Evolutionary conservation across 805 yeast genomes (phyloP).

Genomic region (Metschnikowia lunata): DNA sequence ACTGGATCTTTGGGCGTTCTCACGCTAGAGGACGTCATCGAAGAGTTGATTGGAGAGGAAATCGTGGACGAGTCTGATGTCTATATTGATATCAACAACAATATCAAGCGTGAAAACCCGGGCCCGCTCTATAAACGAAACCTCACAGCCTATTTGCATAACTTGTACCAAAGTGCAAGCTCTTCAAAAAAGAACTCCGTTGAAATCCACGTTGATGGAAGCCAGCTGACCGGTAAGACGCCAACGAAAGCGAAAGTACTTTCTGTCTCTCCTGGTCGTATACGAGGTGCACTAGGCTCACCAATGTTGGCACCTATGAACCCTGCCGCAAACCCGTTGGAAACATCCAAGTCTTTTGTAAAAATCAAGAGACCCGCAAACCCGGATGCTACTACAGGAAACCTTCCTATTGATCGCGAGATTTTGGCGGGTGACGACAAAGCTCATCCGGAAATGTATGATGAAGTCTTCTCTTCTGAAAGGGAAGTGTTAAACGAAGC

Average conservation of each 20-base stretch:
- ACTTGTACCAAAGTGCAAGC: slow-evolving; percentile 41
- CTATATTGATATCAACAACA: slow-evolving; percentile 82
- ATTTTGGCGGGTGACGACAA: slow-evolving; percentile 11
- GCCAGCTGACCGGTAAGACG: not conserved
- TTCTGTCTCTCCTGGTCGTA: slow-evolving; percentile 13
- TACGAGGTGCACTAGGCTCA: slow-evolving; percentile 9
- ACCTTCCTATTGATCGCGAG: slow-evolving; percentile 14
- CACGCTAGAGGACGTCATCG: slow-evolving; percentile 96
- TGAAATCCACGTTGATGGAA: slow-evolving; percentile 20
- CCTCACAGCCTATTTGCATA: slow-evolving; percentile 63
- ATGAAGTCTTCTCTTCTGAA: slow-evolving; percentile 43
- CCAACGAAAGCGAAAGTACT: slow-evolving; percentile 5
- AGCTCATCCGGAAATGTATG: slow-evolving; percentile 18
- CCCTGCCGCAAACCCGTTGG: slow-evolving; percentile 66
- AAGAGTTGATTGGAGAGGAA: slow-evolving; percentile 95
- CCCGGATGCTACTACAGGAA: slow-evolving; percentile 1
- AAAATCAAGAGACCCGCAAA: slow-evolving; percentile 58
- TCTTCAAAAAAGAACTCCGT: slow-evolving; percentile 41
- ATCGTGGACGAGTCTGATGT: slow-evolving; percentile 96
- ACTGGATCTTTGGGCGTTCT: slow-evolving; percentile 87
- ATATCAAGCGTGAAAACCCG: slow-evolving; percentile 72
- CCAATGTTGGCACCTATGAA: slow-evolving; percentile 31
- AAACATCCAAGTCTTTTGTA: slow-evolving; percentile 60
- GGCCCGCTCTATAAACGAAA: slow-evolving; percentile 72
- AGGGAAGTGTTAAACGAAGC: slow-evolving; percentile 38